These are phyloP conservation scores for Inonotus hispidus DNA, from an alignment of 1,284 basidiomycete genomes.

Conservation along the genomic window DNA sequence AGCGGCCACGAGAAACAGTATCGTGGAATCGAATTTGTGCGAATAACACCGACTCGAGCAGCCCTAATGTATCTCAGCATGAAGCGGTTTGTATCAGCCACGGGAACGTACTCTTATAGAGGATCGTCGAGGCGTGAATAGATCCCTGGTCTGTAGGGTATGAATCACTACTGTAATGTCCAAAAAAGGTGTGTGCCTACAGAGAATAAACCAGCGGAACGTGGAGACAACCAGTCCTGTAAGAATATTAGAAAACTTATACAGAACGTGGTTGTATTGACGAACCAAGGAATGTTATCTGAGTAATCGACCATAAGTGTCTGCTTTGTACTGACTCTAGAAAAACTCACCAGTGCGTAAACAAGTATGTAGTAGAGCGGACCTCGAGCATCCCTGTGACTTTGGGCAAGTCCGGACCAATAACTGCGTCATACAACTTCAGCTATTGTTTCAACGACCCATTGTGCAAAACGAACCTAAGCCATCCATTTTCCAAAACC, in stretches of 20 bases:
- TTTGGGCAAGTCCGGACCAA: conserved; percentile 55
- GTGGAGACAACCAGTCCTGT: conserved; percentile 61
- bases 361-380: conserved; percentile 72
- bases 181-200: conserved; percentile 32
- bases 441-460: conserved; percentile 10
- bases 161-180: background rate
- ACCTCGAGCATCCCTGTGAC: conserved; percentile 36
- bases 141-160: conserved; percentile 51
- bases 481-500: conserved; percentile 80
- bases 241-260: conserved; percentile 9
- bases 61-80: conserved; percentile 34
- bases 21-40: conserved; percentile 94
- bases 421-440: conserved; percentile 34
- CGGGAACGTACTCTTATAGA: conserved; percentile 59
- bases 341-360: conserved; percentile 56
- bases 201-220: conserved; percentile 61
- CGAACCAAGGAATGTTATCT: conserved; percentile 40
- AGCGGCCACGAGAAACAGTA: conserved; percentile 80
- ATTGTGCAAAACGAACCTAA: conserved; percentile 42
- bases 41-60: conserved; percentile 84
- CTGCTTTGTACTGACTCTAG: conserved; percentile 7
- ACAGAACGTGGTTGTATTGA: background rate
- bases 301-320: conserved; percentile 9
- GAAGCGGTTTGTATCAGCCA: conserved; percentile 17
- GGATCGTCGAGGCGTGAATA: conserved; percentile 59